A percentile compares a stretch with the other conserved stretches of the same genome.
These are phyloP conservation scores for Fistulinella prunicolor DNA, from an alignment of 768 basidiomycete genomes.

Conservation along the genomic window DNA sequence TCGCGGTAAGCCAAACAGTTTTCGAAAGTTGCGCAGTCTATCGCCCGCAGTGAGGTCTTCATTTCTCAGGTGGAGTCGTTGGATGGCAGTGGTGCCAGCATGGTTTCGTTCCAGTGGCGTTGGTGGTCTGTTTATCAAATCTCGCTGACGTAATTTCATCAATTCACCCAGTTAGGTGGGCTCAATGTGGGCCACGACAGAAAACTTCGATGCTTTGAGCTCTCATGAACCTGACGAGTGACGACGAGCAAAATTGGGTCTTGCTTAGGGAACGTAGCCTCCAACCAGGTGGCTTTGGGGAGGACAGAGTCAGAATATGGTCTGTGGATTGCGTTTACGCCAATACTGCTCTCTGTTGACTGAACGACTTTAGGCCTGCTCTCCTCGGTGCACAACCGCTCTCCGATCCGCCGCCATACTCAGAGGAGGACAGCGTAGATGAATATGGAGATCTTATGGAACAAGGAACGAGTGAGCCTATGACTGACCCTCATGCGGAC, in stretches of 20 bases:
- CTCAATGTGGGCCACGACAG: neutral
- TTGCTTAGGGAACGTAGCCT: slow-evolving; percentile 47
- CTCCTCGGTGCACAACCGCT: slow-evolving; percentile 39
- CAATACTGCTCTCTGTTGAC: slow-evolving; percentile 19
- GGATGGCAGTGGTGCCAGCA: too few species aligned
- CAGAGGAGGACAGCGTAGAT: slow-evolving; percentile 19
- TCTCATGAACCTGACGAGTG: slow-evolving; percentile 20
- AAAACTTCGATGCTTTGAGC: slow-evolving; percentile 11
- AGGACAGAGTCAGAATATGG: slow-evolving; percentile 56
- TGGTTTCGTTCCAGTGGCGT: too few species aligned
- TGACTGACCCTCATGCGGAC: slow-evolving; percentile 53
- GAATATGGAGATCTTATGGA: slow-evolving; percentile 4
- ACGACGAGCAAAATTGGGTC: slow-evolving; percentile 42
- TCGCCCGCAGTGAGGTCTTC: too few species aligned
- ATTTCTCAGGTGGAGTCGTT: too few species aligned
- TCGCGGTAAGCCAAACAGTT: too few species aligned
- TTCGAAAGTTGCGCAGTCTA: too few species aligned
- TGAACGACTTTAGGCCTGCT: slow-evolving; percentile 19
- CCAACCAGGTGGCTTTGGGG: slow-evolving; percentile 61
- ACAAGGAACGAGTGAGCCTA: neutral
- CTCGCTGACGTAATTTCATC: slow-evolving; percentile 21
- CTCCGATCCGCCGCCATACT: slow-evolving; percentile 32
- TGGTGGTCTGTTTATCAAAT: neutral
- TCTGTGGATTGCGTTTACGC: slow-evolving; percentile 27
- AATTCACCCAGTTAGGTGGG: neutral